A percentile compares a stretch with the other conserved stretches of the same genome.
These are phyloP conservation scores for Phanerochaete carnosa DNA, from an alignment of 768 basidiomycete species.

Conservation along the genomic window DNA sequence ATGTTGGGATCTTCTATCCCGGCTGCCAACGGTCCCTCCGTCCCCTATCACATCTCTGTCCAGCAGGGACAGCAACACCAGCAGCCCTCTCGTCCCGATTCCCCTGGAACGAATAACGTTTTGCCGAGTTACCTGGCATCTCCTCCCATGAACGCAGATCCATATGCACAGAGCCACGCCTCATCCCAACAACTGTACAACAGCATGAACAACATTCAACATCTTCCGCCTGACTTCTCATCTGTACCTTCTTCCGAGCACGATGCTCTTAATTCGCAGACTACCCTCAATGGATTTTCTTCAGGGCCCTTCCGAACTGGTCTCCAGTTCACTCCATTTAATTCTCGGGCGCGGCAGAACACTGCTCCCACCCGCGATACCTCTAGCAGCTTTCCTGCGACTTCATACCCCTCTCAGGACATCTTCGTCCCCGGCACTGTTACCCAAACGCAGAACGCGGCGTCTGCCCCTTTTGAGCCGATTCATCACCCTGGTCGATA, in stretches of 20 bases:
- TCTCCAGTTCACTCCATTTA: slow-evolving; percentile 28
- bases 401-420: slow-evolving; percentile 18
- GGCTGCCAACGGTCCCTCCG: slow-evolving; percentile 49
- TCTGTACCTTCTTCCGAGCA: slow-evolving; percentile 30
- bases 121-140: slow-evolving; percentile 32
- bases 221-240: slow-evolving; percentile 31
- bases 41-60: slow-evolving; percentile 51
- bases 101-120: slow-evolving; percentile 42
- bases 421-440: slow-evolving; percentile 26
- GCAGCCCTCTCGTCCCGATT: slow-evolving; percentile 44
- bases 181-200: slow-evolving; percentile 39
- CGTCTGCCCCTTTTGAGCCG: slow-evolving; percentile 18
- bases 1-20: slow-evolving; percentile 49
- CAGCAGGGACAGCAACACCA: slow-evolving; percentile 36
- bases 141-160: slow-evolving; percentile 28
- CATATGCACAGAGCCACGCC: slow-evolving; percentile 29
- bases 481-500: slow-evolving; percentile 27
- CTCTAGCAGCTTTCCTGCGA: slow-evolving; percentile 28
- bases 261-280: slow-evolving; percentile 29
- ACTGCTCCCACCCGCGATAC: slow-evolving; percentile 26
- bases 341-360: slow-evolving; percentile 32
- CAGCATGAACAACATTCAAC: slow-evolving; percentile 37
- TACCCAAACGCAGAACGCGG: slow-evolving; percentile 31
- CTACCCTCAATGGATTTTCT: slow-evolving; percentile 32
- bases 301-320: slow-evolving; percentile 33